These are phyloP conservation scores for Allomyces macrogynus DNA, from an alignment of 192 early-diverging fungal genomes.

Conservation along the genomic window DNA sequence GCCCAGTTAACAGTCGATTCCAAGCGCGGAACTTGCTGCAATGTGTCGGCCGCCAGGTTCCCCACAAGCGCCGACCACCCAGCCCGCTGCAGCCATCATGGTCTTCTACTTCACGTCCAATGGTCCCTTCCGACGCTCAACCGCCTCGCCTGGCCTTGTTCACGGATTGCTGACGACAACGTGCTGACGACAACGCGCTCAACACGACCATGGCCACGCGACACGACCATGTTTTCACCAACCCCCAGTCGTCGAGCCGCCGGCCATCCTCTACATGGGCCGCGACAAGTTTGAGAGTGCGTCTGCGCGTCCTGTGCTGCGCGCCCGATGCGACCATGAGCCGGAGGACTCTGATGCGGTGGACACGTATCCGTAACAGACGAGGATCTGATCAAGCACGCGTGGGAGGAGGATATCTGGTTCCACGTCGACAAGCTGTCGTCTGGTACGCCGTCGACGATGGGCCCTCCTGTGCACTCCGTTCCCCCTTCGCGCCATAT, in stretches of 20 bases:
- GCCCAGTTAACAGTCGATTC: too few species aligned
- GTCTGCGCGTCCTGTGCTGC: background rate
- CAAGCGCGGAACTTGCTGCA: too few species aligned
- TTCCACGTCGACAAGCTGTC: slow-evolving; percentile 7
- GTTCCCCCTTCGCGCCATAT: too few species aligned
- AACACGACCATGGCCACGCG: background rate
- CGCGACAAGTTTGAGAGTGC: slow-evolving; percentile 93
- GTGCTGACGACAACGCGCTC: background rate
- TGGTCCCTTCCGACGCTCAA: slow-evolving; percentile 7
- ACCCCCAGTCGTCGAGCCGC: slow-evolving; percentile 34
- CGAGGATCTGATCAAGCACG: slow-evolving; percentile 87
- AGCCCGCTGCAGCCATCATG: slow-evolving; percentile 16
- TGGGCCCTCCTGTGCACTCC: background rate
- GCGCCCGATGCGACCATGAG: background rate
- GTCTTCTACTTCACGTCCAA: slow-evolving; percentile 54
- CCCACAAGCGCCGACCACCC: too few species aligned
- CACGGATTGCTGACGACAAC: background rate
- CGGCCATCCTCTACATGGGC: slow-evolving; percentile 84
- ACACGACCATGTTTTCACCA: slow-evolving; percentile 5
- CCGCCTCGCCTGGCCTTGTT: too few species aligned
- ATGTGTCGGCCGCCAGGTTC: too few species aligned
- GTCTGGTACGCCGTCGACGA: slow-evolving; percentile 2
- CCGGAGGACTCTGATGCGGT: background rate
- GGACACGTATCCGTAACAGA: slow-evolving; percentile 15
- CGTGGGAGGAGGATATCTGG: slow-evolving; percentile 86